These are phyloP conservation scores for Penicillium polonicum DNA, from an alignment of 2,329 filamentous ascomycete species.

Conservation along the genomic window DNA sequence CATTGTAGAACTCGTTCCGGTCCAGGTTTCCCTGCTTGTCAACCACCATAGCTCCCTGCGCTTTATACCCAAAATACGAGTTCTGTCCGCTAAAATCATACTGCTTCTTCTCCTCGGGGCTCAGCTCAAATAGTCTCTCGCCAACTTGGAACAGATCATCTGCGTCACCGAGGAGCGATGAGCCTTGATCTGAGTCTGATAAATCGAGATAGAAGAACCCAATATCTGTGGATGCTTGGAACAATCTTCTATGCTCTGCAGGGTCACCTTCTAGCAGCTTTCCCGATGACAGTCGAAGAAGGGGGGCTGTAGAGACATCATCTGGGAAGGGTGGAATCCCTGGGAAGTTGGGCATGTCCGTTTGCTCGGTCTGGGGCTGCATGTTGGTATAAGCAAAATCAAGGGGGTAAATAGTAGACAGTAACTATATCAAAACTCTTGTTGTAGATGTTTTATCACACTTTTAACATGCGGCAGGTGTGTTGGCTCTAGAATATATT, in stretches of 20 bases:
- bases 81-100: slow-evolving; percentile 54
- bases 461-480: fast-evolving
- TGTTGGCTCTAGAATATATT: neutral
- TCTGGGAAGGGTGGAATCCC: slow-evolving; percentile 43
- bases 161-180: slow-evolving; percentile 44
- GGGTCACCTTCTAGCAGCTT: slow-evolving; percentile 40
- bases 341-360: slow-evolving; percentile 21
- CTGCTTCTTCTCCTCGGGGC: slow-evolving; percentile 52
- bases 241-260: slow-evolving; percentile 38
- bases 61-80: slow-evolving; percentile 57
- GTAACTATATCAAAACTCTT: neutral
- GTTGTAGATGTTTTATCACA: neutral
- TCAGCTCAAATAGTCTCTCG: slow-evolving; percentile 49
- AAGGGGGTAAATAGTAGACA: neutral
- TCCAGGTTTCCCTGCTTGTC: slow-evolving; percentile 52
- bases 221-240: slow-evolving; percentile 46
- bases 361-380: slow-evolving; percentile 3
- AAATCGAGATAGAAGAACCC: slow-evolving; percentile 61
- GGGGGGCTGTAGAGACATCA: slow-evolving; percentile 45
- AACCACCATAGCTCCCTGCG: slow-evolving; percentile 47
- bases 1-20: slow-evolving; percentile 57
- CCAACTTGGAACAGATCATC: slow-evolving; percentile 50
- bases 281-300: slow-evolving; percentile 43
- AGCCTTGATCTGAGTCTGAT: slow-evolving; percentile 36
- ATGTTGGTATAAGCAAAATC: neutral